These are phyloP conservation scores for Tetrahymena borealis DNA, from an alignment of 73 alveolate genomes.

Conservation along the genomic window DNA sequence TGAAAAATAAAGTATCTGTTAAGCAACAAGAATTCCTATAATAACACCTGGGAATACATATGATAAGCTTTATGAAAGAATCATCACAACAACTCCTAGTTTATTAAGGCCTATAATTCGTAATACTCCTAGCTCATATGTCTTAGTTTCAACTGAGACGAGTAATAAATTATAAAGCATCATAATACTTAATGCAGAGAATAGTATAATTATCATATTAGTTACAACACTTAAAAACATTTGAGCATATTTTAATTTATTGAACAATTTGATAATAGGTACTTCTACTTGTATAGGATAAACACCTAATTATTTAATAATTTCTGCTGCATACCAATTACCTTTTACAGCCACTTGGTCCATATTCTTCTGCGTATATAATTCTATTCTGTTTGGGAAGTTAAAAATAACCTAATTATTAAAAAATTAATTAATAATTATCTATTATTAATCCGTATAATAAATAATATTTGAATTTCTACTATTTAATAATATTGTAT, in stretches of 20 bases:
- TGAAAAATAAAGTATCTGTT: slow-evolving; percentile 21
- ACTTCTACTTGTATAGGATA: slow-evolving; percentile 49
- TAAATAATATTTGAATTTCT: no score
- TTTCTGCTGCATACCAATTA: slow-evolving; percentile 27
- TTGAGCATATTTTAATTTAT: slow-evolving; percentile 40
- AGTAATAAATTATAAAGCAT: slow-evolving; percentile 68
- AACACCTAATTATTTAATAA: slow-evolving; percentile 58
- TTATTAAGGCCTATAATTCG: slow-evolving; percentile 74
- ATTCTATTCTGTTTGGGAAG: slow-evolving; percentile 20
- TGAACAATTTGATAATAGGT: slow-evolving; percentile 48
- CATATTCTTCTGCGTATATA: slow-evolving; percentile 29
- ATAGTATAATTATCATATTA: slow-evolving; percentile 60
- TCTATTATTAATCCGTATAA: not conserved
- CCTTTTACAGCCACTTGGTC: slow-evolving; percentile 46
- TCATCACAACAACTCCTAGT: slow-evolving; percentile 57
- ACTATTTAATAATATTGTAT: no score
- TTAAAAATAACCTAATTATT: not conserved
- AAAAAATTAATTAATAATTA: not conserved
- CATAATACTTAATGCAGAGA: slow-evolving; percentile 59
- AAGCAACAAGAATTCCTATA: slow-evolving; percentile 50
- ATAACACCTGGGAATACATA: slow-evolving; percentile 77
- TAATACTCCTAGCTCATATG: slow-evolving; percentile 77
- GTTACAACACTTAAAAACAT: slow-evolving; percentile 67
- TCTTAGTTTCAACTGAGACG: slow-evolving; percentile 75
- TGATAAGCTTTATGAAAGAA: slow-evolving; percentile 56